Evolutionary conservation across 805 yeast species (phyloP).

Genomic region (Pichia deserticola): DNA sequence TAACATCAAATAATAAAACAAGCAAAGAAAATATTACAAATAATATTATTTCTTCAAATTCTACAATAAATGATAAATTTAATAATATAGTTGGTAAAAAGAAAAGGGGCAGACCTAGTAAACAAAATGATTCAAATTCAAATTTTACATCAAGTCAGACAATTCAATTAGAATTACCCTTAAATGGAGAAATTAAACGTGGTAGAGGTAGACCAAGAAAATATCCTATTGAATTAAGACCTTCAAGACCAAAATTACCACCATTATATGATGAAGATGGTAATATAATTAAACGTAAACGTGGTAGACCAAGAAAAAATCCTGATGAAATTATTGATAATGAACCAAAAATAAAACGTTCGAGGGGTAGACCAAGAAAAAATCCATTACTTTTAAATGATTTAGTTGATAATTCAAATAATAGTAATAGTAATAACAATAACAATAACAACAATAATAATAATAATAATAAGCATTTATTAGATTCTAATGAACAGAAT

Average conservation of each 20-base stretch:
- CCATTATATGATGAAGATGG: conserved; percentile 6
- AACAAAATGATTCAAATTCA: not conserved
- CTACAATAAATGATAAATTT: not conserved
- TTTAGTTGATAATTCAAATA: not conserved
- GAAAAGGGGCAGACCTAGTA: conserved; percentile 3
- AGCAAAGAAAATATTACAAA: not conserved
- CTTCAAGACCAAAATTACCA: conserved; percentile 5
- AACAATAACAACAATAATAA: not conserved
- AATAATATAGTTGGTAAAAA: not conserved
- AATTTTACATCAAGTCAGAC: not conserved
- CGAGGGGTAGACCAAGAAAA: conserved; percentile 7
- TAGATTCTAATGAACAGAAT: too few species aligned
- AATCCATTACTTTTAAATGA: not conserved
- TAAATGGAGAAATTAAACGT: not conserved
- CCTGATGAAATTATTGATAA: not conserved
- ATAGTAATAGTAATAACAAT: not conserved
- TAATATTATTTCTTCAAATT: not conserved
- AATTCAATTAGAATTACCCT: not conserved
- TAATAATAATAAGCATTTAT: not conserved
- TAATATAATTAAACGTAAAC: not conserved
- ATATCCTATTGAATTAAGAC: conserved; percentile 5
- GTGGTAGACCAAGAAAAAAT: conserved; percentile 9
- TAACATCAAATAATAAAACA: not conserved
- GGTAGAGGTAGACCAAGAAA: conserved; percentile 9
- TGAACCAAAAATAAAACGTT: not conserved